Evolutionary conservation across 139 green algal genomes (phyloP), one percentile per base, ranked within the genome.

Genomic region (Diplosphaera chodatii): DNA sequence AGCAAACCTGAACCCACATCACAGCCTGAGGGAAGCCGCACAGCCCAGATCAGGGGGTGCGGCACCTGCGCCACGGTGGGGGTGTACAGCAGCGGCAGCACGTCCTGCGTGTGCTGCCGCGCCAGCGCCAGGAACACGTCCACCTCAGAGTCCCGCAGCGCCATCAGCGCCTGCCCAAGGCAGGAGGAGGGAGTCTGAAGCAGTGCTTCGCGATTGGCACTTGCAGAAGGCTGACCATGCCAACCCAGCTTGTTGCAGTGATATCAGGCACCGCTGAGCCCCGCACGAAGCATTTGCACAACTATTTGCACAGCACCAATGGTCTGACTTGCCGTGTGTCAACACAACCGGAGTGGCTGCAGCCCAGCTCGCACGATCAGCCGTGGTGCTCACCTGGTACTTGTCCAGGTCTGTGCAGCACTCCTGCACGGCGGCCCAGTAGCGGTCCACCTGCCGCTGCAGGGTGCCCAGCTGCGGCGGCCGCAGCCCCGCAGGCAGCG

Each of bases 1-100:
- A n/a, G n/a, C n/a, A n/a, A n/a, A n/a, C n/a, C n/a, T n/a, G n/a
- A n/a, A n/a, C n/a, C n/a, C n/a, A n/a, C n/a, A n/a, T n/a, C n/a
- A n/a, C n/a, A n/a, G n/a, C n/a, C n/a, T n/a, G n/a, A n/a, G n/a
- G n/a, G n/a, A n/a, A n/a, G n/a, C n/a, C n/a, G n/a, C n/a, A n/a
- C n/a, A n/a, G n/a, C n/a, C n/a, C n/a, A n/a, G n/a, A n/a, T n/a
- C n/a, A n/a, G n/a, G n/a, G n/a, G n/a, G n/a, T n/a, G n/a, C n/a
- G n/a, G n/a, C n/a, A n/a, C 87, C 48, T 91, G 29, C 13, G 28
- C 55, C 34, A 67, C 63, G 13, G 78, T 86, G 18, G 87, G 87
- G 16, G 87, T 93, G 79, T 93, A 93, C 5, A 89, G 72, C 16
- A 83, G 32, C n/a, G 84, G 81, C 28, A 86, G 71, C 3, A 83